Conservation (phyloP, 192 early-diverging fungal species). For the Podochytrium sp. region DNA sequence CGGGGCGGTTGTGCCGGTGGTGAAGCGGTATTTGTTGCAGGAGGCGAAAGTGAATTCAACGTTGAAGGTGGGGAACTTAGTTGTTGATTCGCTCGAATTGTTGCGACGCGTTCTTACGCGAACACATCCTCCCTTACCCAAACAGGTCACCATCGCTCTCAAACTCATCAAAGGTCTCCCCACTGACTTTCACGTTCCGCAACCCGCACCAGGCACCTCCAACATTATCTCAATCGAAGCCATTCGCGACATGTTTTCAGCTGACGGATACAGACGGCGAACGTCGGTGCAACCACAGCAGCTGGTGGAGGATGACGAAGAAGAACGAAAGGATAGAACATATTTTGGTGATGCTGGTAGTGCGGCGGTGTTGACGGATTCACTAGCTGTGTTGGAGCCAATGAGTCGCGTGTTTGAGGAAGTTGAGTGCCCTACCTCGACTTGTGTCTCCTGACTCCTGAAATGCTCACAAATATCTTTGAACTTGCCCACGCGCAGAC, state of each 20-base stretch:
- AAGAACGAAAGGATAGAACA: too few relatives aligned
- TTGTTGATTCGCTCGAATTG: background rate
- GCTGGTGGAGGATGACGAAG: too few relatives aligned
- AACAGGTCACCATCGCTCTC: conserved; percentile 30
- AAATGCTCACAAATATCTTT: too few relatives aligned
- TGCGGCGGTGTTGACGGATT: background rate
- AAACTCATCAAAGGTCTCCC: conserved; percentile 5
- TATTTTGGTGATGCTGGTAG: background rate
- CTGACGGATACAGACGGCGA: background rate
- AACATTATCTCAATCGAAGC: conserved; percentile 3
- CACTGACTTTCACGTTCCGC: conserved; percentile 18
- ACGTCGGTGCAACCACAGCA: too few relatives aligned
- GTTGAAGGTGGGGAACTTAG: conserved; percentile 57
- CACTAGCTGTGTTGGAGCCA: background rate
- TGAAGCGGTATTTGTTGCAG: conserved; percentile 49
- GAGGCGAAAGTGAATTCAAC: conserved; percentile 82
- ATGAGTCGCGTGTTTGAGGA: background rate
- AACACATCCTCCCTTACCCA: too few relatives aligned
- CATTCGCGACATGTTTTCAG: conserved; percentile 22
- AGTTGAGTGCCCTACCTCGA: background rate
- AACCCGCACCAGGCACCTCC: background rate
- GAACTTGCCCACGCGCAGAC: too few relatives aligned
- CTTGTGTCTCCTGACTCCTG: too few relatives aligned
- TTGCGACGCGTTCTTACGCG: background rate
- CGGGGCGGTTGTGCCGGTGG: conserved; percentile 56